Evolutionary conservation across 768 basidiomycete genomes (phyloP), one percentile per base, ranked within the genome.

Genomic region (Lactifluus pinguis): DNA sequence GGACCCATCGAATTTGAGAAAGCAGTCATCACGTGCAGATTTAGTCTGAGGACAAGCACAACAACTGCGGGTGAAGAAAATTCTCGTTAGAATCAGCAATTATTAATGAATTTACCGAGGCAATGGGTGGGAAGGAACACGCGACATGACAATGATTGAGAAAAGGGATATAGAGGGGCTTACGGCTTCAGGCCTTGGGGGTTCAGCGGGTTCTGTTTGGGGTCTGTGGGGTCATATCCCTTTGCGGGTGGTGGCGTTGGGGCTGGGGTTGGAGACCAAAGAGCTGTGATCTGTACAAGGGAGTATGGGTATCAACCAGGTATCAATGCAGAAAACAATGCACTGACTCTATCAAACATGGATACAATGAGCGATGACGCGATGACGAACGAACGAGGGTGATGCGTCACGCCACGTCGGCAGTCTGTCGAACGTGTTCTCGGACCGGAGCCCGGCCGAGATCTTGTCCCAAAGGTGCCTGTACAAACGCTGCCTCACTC

Each of bases 1-100:
- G 21, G 79, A 73, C 4, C 79, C 69, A 62, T 85, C 85, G 67
- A 80, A 82, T 59, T 83, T 81, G 62, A 98, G 77, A 78, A 97
- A 98, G 74, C 97, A 99, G 65, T 94, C 86, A 72, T 99, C 97
- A 11, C 97, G 82, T n/a, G 80, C 80, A 2, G 86, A 82, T 72
- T 98, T 98, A 2, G 94, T 95, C 67, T 92, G 80, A 2, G 93
- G 94, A 70, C 95, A 98, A 47, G 95, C 95, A 69, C 95, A 98
- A 68, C 95, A 98, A 68, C 95, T 98, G 63, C 13, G 15, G 56
- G 30, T 30, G 52, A 21, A 57, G n/a, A 29, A 42, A n/a, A n/a
- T 29, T 13, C 34, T 41, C 48, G 47, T 42, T 54, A 57, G 44
- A 5, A 48, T 44, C 42, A 47, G 2, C 17, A 36, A 19, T 8